Evolutionary conservation across 1,139 yeast genomes (phyloP), one percentile per base, ranked within the genome.

Genomic region (Yamadazyma songkhlaensis): DNA sequence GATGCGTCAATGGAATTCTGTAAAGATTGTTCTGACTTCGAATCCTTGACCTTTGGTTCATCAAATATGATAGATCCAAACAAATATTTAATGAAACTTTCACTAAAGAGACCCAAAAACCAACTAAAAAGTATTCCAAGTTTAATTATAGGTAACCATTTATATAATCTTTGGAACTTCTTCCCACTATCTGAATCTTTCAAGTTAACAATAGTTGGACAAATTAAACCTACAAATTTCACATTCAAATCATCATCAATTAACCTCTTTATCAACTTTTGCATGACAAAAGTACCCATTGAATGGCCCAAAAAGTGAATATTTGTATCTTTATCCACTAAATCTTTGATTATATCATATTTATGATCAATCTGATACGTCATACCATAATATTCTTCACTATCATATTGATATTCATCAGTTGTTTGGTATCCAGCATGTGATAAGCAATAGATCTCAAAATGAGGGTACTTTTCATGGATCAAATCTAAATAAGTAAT

Each of bases 131-230:
- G 34, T 6, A 52, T 26, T 4, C 57, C 59, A 6, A 64, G 29
- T 12, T 47, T 47, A n/a, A 66, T 49, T 3, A 68, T 26, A 0
- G 79, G 77, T 3, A 72, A 39, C 8, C 48, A 49, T 4, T 49
- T 41, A 40, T 62, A 58, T 5, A 74, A 39, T 17, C 46, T 41
- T 3, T 61, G 51, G 33, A 80, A 59, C 11, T 47, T 34, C 3
- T 50, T 48, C 1, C 89, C 89, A 13, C 77, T 73, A 9, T 56
- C 60, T 3, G 84, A 77, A 31, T 57, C 54, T 12, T 74, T 74
- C 26, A 82, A 76, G 44, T 80, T 80, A 17, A 67, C 62, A 14
- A 82, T 65, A 0, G 89, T 80, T 1, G 89, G 89, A 31, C 84
- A 80, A 11, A 81, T 60, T 38, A 82, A 57, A 0, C 86, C 86